These are phyloP conservation scores for Coemansia sp. DNA, from an alignment of 192 early-diverging fungal genomes.

Conservation along the genomic window DNA sequence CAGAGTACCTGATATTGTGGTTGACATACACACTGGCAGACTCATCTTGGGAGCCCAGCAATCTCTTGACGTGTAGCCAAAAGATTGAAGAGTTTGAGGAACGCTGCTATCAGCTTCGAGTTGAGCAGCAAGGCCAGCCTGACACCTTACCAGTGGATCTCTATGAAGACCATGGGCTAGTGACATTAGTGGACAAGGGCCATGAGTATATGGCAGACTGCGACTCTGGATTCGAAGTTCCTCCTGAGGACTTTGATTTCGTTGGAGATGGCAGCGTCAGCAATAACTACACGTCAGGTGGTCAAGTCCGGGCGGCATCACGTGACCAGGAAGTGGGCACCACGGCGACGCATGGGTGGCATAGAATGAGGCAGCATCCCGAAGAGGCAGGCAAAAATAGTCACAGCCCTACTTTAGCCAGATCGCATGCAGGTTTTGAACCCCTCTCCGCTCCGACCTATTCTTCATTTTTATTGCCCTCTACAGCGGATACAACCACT, in stretches of 20 bases:
- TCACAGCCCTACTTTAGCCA: neutral
- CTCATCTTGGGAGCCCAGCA: constrained; percentile 22
- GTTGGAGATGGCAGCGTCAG: neutral
- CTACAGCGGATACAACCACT: neutral
- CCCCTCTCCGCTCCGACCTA: neutral
- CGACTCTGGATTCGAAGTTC: constrained; percentile 23
- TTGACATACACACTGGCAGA: constrained; percentile 23
- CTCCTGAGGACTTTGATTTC: constrained; percentile 39
- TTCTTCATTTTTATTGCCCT: neutral
- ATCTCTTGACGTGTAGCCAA: constrained; percentile 10
- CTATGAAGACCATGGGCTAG: constrained; percentile 41
- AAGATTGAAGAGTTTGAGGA: constrained; percentile 36
- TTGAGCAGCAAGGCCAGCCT: neutral
- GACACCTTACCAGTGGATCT: constrained; percentile 10
- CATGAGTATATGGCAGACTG: constrained; percentile 6
- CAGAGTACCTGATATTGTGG: constrained; percentile 43
- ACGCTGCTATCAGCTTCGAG: constrained; percentile 25
- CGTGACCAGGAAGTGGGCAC: neutral
- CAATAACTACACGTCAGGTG: neutral
- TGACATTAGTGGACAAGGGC: constrained; percentile 38
- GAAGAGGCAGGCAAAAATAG: neutral
- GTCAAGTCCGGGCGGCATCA: neutral
- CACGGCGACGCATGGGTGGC: constrained; percentile 39
- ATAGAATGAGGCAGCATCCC: neutral
- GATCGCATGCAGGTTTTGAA: neutral